A percentile compares a stretch with the other conserved stretches of the same genome.
These are phyloP conservation scores for Coniochaeta sp. DNA, from an alignment of 2,329 filamentous ascomycete species.

Conservation along the genomic window DNA sequence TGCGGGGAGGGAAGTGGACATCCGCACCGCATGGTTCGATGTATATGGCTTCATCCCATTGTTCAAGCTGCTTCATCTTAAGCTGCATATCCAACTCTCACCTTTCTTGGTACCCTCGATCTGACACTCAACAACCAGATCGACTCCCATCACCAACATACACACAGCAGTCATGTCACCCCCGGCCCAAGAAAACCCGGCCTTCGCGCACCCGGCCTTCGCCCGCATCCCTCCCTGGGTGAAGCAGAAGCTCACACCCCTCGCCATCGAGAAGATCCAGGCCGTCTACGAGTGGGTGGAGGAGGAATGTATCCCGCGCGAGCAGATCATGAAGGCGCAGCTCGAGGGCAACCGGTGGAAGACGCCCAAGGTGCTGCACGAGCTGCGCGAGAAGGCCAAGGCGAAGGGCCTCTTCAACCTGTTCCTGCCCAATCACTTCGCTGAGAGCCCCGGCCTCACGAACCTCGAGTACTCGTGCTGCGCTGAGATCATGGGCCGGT, in stretches of 20 bases:
- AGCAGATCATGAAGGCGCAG: conserved; percentile 33
- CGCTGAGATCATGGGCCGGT: conserved; percentile 36
- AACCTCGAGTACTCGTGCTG: conserved; percentile 38
- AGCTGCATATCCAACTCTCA: not conserved
- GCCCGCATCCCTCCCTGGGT: conserved; percentile 1
- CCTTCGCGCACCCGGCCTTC: not conserved
- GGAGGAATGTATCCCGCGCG: conserved; percentile 33
- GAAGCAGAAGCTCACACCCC: conserved; percentile 10
- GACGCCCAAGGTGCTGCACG: conserved; percentile 31
- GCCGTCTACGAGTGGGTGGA: conserved; percentile 33
- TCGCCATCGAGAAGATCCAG: conserved; percentile 33
- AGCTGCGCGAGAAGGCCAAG: conserved; percentile 30
- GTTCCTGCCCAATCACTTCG: conserved; percentile 31
- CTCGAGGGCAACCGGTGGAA: conserved; percentile 26
- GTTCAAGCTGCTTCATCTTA: not conserved
- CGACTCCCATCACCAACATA: not conserved
- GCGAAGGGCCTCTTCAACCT: conserved; percentile 28
- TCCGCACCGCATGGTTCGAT: conserved; percentile 2
- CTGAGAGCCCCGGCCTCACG: conserved; percentile 34
- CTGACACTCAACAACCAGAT: not conserved
- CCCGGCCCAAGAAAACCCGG: not conserved
- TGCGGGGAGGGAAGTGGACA: conserved; percentile 9
- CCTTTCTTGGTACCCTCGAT: not conserved
- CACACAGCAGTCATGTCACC: not conserved
- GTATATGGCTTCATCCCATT: not conserved